A percentile compares a stretch with the other conserved stretches of the same genome.
These are phyloP conservation scores for Cubamyces lactineus DNA, from an alignment of 768 basidiomycete species.

Conservation along the genomic window DNA sequence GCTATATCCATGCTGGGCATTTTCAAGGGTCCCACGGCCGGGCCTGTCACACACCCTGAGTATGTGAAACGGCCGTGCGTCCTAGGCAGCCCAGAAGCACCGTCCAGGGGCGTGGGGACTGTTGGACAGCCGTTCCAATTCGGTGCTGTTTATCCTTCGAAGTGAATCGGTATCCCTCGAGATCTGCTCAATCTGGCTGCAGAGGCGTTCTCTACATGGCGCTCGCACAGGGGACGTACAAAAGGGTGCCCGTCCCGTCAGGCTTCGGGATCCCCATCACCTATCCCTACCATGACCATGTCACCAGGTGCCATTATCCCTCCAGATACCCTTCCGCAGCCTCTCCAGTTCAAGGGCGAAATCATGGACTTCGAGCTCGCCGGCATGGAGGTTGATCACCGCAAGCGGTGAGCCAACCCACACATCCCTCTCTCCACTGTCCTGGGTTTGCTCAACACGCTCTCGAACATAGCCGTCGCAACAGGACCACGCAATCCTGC, in stretches of 20 bases:
- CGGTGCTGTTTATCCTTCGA: conserved; percentile 26
- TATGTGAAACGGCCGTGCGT: conserved; percentile 22
- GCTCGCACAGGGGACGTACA: conserved; percentile 22
- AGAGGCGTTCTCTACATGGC: conserved; percentile 23
- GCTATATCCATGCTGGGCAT: conserved; percentile 17
- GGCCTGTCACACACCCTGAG: conserved; percentile 22
- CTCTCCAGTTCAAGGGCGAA: conserved; percentile 71
- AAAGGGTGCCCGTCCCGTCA: conserved; percentile 27
- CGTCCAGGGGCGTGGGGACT: conserved; percentile 25
- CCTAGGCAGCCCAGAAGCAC: conserved; percentile 26
- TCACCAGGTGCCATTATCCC: conserved; percentile 21
- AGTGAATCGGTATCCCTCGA: conserved; percentile 21
- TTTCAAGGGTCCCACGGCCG: conserved; percentile 24
- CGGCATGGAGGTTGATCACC: conserved; percentile 36
- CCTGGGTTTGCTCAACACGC: conserved; percentile 47
- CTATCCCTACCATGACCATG: conserved; percentile 26
- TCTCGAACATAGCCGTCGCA: conserved; percentile 78
- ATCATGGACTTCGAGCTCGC: conserved; percentile 70
- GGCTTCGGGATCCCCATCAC: conserved; percentile 21
- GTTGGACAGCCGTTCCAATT: conserved; percentile 18
- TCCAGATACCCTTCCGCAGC: conserved; percentile 26
- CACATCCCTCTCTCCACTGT: conserved; percentile 6
- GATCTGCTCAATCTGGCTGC: conserved; percentile 24
- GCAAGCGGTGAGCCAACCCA: conserved; percentile 32
- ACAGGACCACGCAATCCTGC: conserved; percentile 88